Conservation (phyloP, 2,329 filamentous ascomycete species). For the Epichloe sp. region DNA sequence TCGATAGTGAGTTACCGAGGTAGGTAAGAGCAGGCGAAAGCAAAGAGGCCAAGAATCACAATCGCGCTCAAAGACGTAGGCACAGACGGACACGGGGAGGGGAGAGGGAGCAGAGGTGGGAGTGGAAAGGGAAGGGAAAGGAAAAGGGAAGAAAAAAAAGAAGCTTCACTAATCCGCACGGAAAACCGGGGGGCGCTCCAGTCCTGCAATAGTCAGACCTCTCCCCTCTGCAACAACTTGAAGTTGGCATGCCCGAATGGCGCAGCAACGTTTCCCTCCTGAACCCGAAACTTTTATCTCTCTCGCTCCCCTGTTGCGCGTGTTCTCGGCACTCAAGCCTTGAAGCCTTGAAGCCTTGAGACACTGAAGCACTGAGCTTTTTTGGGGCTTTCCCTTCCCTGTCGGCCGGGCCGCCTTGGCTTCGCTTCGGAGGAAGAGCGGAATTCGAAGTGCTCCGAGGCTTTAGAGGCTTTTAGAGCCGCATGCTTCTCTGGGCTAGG, state of each 20-base stretch:
- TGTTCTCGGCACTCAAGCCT: background rate
- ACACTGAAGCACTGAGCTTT: background rate
- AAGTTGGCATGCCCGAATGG: too few relatives aligned
- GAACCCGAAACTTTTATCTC: too few relatives aligned
- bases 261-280: too few relatives aligned
- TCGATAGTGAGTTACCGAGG: background rate
- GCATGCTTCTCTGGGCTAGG: too few relatives aligned
- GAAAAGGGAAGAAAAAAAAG: background rate
- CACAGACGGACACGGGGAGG: background rate
- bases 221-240: too few relatives aligned
- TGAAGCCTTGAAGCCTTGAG: background rate
- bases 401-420: background rate
- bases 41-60: background rate
- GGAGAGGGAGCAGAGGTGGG: background rate
- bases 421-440: slow-evolving; percentile 9
- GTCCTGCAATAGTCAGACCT: too few relatives aligned
- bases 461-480: background rate
- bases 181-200: background rate
- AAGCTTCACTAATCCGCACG: background rate
- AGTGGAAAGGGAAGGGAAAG: background rate
- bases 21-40: slow-evolving; percentile 1
- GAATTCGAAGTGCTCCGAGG: slow-evolving; percentile 13
- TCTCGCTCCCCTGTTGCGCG: too few relatives aligned
- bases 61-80: background rate
- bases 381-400: background rate